A percentile compares a stretch with the other conserved stretches of the same genome.
Conservation (phyloP, 2,329 filamentous ascomycete species). For the Alternaria viburni region DNA sequence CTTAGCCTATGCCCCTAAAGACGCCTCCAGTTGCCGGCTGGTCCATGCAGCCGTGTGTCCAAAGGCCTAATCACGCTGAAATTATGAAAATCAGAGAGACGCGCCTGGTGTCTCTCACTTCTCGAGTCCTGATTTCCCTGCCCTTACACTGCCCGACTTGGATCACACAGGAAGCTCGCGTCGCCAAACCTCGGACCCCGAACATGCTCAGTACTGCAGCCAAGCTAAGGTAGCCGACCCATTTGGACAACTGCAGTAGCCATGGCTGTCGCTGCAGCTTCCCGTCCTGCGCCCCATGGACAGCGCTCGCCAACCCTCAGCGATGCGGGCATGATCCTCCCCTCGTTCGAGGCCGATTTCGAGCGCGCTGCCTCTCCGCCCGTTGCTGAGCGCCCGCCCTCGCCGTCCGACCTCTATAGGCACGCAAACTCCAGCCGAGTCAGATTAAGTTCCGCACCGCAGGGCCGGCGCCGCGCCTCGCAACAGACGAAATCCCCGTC, state of each 20-base stretch:
- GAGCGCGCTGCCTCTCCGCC: conserved; percentile 57
- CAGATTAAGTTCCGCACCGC: conserved; percentile 38
- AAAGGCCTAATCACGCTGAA: conserved; percentile 27
- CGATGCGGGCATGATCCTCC: conserved; percentile 93
- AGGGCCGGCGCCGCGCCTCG: conserved; percentile 37
- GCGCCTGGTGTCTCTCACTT: conserved; percentile 25
- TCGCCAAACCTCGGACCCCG: conserved; percentile 5
- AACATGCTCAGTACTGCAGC: conserved; percentile 28
- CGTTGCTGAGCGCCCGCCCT: conserved; percentile 56
- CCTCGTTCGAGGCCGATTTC: conserved; percentile 55
- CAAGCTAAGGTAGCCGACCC: conserved; percentile 29
- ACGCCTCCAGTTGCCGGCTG: conserved; percentile 15
- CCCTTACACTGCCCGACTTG: conserved; percentile 4
- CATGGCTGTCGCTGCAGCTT: conserved; percentile 31
- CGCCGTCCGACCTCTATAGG: conserved; percentile 44
- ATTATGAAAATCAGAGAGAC: conserved; percentile 21
- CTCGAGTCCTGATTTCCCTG: conserved; percentile 22
- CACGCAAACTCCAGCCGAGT: conserved; percentile 29
- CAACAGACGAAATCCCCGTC: conserved; percentile 39
- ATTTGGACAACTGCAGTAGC: conserved; percentile 15
- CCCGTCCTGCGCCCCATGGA: conserved; percentile 20
- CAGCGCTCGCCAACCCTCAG: conserved; percentile 78
- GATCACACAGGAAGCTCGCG: background rate
- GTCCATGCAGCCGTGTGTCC: conserved; percentile 26
- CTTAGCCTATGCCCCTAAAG: conserved; percentile 25